Conservation (phyloP, 228 moss, liverwort and hornwort species). For the Sphagnum magellanicum region DNA sequence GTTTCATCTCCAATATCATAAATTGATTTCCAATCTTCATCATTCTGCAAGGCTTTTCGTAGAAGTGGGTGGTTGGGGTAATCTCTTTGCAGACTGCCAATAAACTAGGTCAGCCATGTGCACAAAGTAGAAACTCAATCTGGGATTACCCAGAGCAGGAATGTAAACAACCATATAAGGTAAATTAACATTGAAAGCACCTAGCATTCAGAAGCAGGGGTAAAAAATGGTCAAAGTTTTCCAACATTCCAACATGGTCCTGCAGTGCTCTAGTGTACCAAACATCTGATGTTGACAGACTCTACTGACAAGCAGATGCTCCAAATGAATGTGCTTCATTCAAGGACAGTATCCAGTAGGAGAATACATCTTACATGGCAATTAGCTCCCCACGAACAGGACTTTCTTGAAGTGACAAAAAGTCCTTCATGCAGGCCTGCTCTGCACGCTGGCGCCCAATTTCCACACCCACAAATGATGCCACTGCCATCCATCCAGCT, state of each 20-base stretch:
- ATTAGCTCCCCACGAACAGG: slow-evolving; percentile 39
- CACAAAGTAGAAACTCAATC: background rate
- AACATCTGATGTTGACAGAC: too few species aligned
- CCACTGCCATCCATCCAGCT: slow-evolving; percentile 12
- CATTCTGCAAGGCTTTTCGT: slow-evolving; percentile 4
- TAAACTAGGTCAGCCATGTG: background rate
- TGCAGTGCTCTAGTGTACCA: background rate
- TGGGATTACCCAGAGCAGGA: background rate
- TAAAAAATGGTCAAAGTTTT: background rate
- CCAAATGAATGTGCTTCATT: too few species aligned
- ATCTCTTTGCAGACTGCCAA: slow-evolving; percentile 24
- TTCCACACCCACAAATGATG: slow-evolving; percentile 12
- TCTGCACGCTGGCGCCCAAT: slow-evolving; percentile 9
- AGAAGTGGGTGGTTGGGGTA: slow-evolving; percentile 17
- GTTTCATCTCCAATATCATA: background rate
- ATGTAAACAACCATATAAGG: background rate
- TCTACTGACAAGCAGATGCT: too few species aligned
- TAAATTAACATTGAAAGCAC: background rate
- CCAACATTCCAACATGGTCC: background rate
- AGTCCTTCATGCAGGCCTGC: slow-evolving; percentile 18
- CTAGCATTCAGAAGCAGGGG: background rate
- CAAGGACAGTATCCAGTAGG: background rate
- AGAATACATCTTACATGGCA: slow-evolving; percentile 28
- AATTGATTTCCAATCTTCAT: background rate
- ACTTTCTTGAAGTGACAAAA: slow-evolving; percentile 27